These are phyloP conservation scores for Hypoxylon sp. DNA, from an alignment of 2,329 filamentous ascomycete species.

Conservation along the genomic window DNA sequence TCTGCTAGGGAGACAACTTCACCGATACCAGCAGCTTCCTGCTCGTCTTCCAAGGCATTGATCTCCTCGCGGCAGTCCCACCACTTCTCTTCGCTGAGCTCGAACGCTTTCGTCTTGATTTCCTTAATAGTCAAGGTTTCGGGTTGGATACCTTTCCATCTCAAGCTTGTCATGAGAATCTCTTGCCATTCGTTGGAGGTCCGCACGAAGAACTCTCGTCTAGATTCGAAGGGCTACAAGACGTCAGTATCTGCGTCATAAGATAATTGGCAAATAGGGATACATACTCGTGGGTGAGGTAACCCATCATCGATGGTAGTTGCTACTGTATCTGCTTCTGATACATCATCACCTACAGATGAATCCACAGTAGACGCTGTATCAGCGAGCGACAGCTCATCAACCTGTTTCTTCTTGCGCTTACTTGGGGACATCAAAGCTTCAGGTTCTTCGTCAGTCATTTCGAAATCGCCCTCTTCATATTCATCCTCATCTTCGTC, in stretches of 20 bases:
- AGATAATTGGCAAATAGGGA: neutral
- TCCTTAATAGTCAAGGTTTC: conserved; percentile 86
- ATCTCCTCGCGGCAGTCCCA: conserved; percentile 98
- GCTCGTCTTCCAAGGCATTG: conserved; percentile 89
- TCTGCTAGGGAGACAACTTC: conserved; percentile 92
- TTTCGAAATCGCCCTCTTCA: conserved; percentile 69
- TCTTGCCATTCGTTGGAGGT: conserved; percentile 94
- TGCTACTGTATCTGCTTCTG: conserved; percentile 58
- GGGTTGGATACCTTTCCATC: conserved; percentile 73
- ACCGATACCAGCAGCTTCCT: conserved; percentile 93
- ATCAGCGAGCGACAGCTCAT: conserved; percentile 57
- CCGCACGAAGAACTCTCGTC: conserved; percentile 91
- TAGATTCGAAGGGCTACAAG: conserved; percentile 83
- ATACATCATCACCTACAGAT: conserved; percentile 57
- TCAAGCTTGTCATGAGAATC: conserved; percentile 79
- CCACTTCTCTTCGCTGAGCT: conserved; percentile 95
- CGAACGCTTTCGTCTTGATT: conserved; percentile 90
- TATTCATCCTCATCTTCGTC: conserved; percentile 69
- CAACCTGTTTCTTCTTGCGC: conserved; percentile 64
- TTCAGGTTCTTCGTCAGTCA: conserved; percentile 61
- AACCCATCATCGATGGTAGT: conserved; percentile 77
- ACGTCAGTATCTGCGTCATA: conserved; percentile 20
- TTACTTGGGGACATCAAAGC: conserved; percentile 65
- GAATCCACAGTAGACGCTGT: conserved; percentile 52
- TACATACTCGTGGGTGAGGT: conserved; percentile 72